Conservation (phyloP, 805 yeast genomes). For the Metschnikowia reukaufii region DNA sequence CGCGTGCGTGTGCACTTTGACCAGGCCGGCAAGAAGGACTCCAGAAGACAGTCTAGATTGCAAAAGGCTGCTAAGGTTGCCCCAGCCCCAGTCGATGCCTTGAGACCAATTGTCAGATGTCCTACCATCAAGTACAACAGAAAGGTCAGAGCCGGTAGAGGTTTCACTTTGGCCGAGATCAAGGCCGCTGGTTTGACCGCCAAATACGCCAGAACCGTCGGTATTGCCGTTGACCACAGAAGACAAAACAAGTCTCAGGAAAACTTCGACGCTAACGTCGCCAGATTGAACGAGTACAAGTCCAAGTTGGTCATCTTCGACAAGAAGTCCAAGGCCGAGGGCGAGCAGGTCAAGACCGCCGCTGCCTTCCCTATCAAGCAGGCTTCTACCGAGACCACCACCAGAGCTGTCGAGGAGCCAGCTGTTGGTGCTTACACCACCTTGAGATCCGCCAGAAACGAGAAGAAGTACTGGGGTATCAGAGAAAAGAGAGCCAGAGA, state of each 20-base stretch:
- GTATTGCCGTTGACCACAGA: conserved; percentile 99
- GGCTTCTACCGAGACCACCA: conserved; percentile 65
- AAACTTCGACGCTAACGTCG: conserved; percentile 91
- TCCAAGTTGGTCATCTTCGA: conserved; percentile 95
- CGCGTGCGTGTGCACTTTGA: conserved; percentile 99
- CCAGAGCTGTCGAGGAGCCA: conserved; percentile 85
- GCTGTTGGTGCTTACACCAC: conserved; percentile 84
- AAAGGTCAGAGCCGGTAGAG: conserved; percentile 99
- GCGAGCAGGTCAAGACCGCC: conserved; percentile 70
- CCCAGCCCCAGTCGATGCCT: conserved; percentile 95
- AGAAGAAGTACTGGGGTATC: conserved; percentile 90
- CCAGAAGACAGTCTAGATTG: conserved; percentile 94
- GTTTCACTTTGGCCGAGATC: conserved; percentile 96
- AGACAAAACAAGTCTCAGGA: conserved; percentile 98
- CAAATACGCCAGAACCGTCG: conserved; percentile 96
- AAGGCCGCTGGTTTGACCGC: conserved; percentile 93
- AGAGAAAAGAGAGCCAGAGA: conserved; percentile 98
- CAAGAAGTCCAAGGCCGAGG: conserved; percentile 76
- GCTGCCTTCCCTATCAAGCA: conserved; percentile 91
- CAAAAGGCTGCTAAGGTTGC: conserved; percentile 92
- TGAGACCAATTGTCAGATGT: conserved; percentile 98
- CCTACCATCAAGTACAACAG: conserved; percentile 99
- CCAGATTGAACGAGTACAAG: conserved; percentile 94
- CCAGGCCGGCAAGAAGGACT: conserved; percentile 99
- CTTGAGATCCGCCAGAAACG: conserved; percentile 92